Conservation (phyloP, 2,329 filamentous ascomycete genomes). For the Shiraia sp. region DNA sequence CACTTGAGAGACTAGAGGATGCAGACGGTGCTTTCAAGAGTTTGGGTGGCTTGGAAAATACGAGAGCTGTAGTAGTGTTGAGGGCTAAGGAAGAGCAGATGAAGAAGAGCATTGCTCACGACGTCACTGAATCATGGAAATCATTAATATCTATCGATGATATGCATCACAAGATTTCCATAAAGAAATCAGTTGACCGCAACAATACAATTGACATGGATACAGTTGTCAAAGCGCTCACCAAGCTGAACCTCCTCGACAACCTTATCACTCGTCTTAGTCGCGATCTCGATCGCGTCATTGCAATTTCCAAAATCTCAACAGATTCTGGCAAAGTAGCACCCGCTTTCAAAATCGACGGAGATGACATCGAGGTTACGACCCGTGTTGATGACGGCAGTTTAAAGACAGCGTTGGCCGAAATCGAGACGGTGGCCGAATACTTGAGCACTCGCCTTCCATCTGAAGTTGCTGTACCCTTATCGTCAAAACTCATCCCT, state of each 20-base stretch:
- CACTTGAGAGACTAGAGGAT: conserved; percentile 55
- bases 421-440: conserved; percentile 48
- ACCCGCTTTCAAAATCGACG: conserved; percentile 36
- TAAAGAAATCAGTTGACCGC: conserved; percentile 55
- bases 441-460: conserved; percentile 59
- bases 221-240: conserved; percentile 41
- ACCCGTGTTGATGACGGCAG: conserved; percentile 32
- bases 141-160: conserved; percentile 66
- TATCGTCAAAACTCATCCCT: conserved; percentile 73
- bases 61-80: conserved; percentile 67
- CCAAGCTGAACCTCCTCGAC: conserved; percentile 47
- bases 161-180: conserved; percentile 57
- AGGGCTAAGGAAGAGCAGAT: conserved; percentile 68
- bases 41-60: conserved; percentile 64
- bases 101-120: conserved; percentile 66
- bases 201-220: conserved; percentile 34
- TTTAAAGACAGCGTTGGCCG: conserved; percentile 33
- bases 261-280: conserved; percentile 62
- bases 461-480: conserved; percentile 50
- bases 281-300: conserved; percentile 63
- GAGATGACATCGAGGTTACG: conserved; percentile 38
- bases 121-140: conserved; percentile 72
- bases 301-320: conserved; percentile 63
- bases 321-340: conserved; percentile 40
- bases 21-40: conserved; percentile 59